phyloP scores from a whole-genome alignment of 768 basidiomycete genomes.

The Termitomyces sp. region DNA sequence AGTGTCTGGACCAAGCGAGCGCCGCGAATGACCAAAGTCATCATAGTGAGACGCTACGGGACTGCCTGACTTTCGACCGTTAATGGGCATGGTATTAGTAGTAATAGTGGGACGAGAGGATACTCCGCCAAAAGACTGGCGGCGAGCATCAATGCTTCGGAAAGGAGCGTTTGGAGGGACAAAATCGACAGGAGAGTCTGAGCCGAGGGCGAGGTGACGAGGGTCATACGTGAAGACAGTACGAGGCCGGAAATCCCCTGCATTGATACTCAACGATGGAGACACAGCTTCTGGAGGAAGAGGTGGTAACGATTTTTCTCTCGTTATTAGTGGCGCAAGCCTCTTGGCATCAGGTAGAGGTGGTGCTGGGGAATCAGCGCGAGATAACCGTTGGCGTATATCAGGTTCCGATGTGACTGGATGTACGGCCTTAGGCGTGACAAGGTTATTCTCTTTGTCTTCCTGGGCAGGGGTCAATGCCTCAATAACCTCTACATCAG shows the following conservation, averaged over 20 bases:
- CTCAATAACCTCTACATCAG: conserved; percentile 46
- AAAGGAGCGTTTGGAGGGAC: conserved; percentile 61
- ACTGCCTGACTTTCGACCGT: conserved; percentile 24
- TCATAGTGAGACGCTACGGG: conserved; percentile 46
- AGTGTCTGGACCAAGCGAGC: conserved; percentile 43
- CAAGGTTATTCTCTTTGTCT: conserved; percentile 35
- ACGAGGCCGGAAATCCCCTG: conserved; percentile 48
- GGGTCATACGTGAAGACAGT: conserved; percentile 62
- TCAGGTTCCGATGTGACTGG: conserved; percentile 59
- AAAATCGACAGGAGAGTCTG: conserved; percentile 43
- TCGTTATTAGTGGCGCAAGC: conserved; percentile 14
- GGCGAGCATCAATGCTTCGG: conserved; percentile 46
- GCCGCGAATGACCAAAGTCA: conserved; percentile 68
- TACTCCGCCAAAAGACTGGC: conserved; percentile 75
- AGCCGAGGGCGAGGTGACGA: conserved; percentile 39
- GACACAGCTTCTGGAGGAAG: conserved; percentile 53
- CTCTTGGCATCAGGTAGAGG: conserved; percentile 15
- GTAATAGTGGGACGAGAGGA: conserved; percentile 49
- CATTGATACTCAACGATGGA: conserved; percentile 26
- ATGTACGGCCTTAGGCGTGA: conserved; percentile 37
- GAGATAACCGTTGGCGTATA: conserved; percentile 40
- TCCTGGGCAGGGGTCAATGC: conserved; percentile 35
- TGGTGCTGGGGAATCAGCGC: conserved; percentile 24
- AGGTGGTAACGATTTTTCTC: conserved; percentile 78
- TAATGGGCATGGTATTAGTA: conserved; percentile 44